phyloP scores from a whole-genome alignment of 176 grass and related monocot genomes.

The Carex scoparia region DNA sequence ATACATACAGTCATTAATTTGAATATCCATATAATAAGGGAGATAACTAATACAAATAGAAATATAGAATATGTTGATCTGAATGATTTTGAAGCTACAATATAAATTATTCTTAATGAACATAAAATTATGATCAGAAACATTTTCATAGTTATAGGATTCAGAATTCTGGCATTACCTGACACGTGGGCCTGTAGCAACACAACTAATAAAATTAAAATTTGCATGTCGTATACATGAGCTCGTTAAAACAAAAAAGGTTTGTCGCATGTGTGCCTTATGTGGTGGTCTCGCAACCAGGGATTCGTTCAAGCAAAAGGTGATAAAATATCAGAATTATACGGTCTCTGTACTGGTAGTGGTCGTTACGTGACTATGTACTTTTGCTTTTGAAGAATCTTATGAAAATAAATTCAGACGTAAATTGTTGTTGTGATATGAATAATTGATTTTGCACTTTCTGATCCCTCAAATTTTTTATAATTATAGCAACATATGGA shows the following conservation, averaged over 20 bases:
- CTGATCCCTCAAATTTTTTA: background rate
- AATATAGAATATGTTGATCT: background rate
- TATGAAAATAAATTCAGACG: background rate
- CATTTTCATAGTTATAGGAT: background rate
- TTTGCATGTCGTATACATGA: background rate
- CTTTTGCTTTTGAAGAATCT: background rate
- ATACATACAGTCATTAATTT: background rate
- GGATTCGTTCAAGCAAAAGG: background rate
- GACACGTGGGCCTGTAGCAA: background rate
- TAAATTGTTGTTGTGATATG: background rate
- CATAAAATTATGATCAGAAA: background rate
- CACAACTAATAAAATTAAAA: background rate
- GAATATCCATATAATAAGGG: background rate
- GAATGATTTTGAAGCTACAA: background rate
- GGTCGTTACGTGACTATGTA: background rate
- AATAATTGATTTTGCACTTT: slow-evolving; percentile 9
- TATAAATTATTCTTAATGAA: background rate
- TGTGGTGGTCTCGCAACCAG: background rate
- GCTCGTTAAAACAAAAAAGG: background rate
- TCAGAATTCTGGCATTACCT: background rate
- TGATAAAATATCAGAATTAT: background rate
- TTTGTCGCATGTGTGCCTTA: background rate
- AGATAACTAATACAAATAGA: background rate
- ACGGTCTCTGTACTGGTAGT: background rate
- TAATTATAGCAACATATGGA: slow-evolving; percentile 22